phyloP scores from a whole-genome alignment of 495 filamentous ascomycete genomes.

The Rhypophila decipiens region DNA sequence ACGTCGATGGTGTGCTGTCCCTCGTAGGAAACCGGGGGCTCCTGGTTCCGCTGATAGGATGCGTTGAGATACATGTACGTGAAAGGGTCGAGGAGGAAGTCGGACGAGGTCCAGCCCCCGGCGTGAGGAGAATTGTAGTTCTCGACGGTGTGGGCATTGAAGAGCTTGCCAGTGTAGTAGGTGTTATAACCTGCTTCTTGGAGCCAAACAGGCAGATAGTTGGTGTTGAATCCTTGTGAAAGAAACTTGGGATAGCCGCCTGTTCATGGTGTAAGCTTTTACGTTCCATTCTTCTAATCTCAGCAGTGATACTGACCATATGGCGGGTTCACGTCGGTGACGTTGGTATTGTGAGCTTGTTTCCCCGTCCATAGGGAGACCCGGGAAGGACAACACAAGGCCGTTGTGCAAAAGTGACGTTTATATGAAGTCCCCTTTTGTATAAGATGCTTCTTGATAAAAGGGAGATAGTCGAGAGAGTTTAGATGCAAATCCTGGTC shows the following conservation, averaged over 20 bases:
- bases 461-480: constrained; percentile 53
- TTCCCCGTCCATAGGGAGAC: constrained; percentile 61
- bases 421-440: constrained; percentile 50
- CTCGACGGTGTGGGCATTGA: constrained; percentile 55
- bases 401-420: constrained; percentile 56
- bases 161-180: constrained; percentile 68
- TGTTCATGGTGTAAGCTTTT: constrained; percentile 14
- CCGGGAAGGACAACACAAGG: constrained; percentile 59
- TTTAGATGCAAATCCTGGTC: constrained; percentile 59
- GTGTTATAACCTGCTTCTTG: constrained; percentile 65
- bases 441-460: constrained; percentile 44
- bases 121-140: constrained; percentile 54
- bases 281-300: too few species aligned
- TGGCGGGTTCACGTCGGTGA: constrained; percentile 61
- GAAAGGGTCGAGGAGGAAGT: constrained; percentile 66
- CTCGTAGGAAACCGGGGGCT: constrained; percentile 50
- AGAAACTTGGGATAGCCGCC: constrained; percentile 69
- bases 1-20: constrained; percentile 58
- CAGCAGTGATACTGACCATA: constrained; percentile 36
- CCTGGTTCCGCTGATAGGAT: constrained; percentile 57
- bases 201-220: constrained; percentile 62
- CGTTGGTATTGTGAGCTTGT: constrained; percentile 68
- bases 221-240: constrained; percentile 56
- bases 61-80: constrained; percentile 68
- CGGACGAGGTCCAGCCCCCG: constrained; percentile 51